Evolutionary conservation across 768 basidiomycete species (phyloP).

Genomic region (Lactarius trivialis): DNA sequence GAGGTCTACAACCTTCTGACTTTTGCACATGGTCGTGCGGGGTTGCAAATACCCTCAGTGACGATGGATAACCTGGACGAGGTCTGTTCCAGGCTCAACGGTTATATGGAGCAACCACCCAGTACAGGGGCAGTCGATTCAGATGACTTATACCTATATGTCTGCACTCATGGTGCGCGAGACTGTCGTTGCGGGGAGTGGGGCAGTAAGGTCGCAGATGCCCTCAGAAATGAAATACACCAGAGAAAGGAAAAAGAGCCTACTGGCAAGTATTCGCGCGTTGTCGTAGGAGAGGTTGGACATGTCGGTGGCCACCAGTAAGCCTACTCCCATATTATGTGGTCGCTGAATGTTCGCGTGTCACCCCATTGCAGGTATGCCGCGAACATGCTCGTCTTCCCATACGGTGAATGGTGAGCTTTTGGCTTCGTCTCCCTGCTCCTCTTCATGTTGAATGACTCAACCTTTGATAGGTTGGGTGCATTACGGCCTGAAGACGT

Average conservation of each 20-base stretch:
- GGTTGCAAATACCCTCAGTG: conserved; percentile 44
- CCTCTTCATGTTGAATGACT: not conserved
- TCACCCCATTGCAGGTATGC: conserved; percentile 43
- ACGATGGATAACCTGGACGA: conserved; percentile 46
- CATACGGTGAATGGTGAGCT: conserved; percentile 65
- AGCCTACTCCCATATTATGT: conserved; percentile 27
- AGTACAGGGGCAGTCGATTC: not conserved
- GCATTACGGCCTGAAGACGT: conserved; percentile 52
- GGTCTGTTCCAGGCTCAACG: conserved; percentile 32
- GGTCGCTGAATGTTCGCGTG: not conserved
- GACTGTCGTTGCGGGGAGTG: conserved; percentile 75
- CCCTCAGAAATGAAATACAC: conserved; percentile 48
- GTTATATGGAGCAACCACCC: conserved; percentile 7
- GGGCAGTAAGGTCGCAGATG: conserved; percentile 50
- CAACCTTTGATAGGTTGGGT: conserved; percentile 48
- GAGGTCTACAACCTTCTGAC: conserved; percentile 40
- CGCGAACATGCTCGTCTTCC: conserved; percentile 62
- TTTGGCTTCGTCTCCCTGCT: not conserved
- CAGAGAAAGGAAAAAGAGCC: conserved; percentile 25
- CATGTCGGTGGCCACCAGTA: conserved; percentile 86
- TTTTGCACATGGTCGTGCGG: conserved; percentile 43
- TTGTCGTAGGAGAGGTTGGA: conserved; percentile 54
- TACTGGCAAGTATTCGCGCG: conserved; percentile 28
- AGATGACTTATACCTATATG: conserved; percentile 43
- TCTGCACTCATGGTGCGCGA: conserved; percentile 73